Conservation (phyloP, 2,329 filamentous ascomycete genomes). For the Alternaria sp. region DNA sequence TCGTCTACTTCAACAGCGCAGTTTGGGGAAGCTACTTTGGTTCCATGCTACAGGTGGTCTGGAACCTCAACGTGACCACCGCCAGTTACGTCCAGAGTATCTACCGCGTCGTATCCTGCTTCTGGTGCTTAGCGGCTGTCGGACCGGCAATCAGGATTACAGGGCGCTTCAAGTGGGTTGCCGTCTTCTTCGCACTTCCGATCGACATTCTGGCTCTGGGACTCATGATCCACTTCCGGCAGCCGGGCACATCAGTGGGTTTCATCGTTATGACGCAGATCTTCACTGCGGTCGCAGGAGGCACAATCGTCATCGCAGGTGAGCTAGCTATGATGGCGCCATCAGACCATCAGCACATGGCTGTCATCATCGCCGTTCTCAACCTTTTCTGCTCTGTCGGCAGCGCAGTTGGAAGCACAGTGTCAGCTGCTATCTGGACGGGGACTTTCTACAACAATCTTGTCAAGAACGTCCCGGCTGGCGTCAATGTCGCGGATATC, state of each 20-base stretch:
- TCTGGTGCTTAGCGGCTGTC: not conserved
- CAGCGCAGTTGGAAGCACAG: slow-evolving; percentile 49
- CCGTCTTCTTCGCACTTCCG: slow-evolving; percentile 20
- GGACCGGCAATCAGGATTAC: slow-evolving; percentile 24
- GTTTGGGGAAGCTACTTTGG: slow-evolving; percentile 48
- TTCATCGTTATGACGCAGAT: slow-evolving; percentile 42
- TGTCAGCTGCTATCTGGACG: slow-evolving; percentile 69
- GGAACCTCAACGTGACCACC: slow-evolving; percentile 33
- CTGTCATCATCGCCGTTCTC: slow-evolving; percentile 52
- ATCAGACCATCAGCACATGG: slow-evolving; percentile 24
- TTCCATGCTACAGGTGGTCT: slow-evolving; percentile 48
- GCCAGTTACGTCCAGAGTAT: slow-evolving; percentile 45
- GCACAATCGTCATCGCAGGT: slow-evolving; percentile 29
- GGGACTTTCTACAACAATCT: slow-evolving; percentile 61
- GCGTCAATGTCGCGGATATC: slow-evolving; percentile 46
- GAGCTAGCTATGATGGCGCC: slow-evolving; percentile 28
- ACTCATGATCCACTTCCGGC: slow-evolving; percentile 15
- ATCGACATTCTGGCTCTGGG: slow-evolving; percentile 28
- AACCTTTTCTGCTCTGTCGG: slow-evolving; percentile 66
- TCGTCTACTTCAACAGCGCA: slow-evolving; percentile 25
- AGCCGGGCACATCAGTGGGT: slow-evolving; percentile 28
- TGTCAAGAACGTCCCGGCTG: slow-evolving; percentile 50
- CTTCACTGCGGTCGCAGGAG: slow-evolving; percentile 28
- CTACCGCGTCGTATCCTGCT: slow-evolving; percentile 38
- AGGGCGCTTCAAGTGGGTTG: slow-evolving; percentile 26